These are phyloP conservation scores for Exophiala lecanii-corni DNA, from an alignment of 2,329 filamentous ascomycete genomes.

Conservation along the genomic window DNA sequence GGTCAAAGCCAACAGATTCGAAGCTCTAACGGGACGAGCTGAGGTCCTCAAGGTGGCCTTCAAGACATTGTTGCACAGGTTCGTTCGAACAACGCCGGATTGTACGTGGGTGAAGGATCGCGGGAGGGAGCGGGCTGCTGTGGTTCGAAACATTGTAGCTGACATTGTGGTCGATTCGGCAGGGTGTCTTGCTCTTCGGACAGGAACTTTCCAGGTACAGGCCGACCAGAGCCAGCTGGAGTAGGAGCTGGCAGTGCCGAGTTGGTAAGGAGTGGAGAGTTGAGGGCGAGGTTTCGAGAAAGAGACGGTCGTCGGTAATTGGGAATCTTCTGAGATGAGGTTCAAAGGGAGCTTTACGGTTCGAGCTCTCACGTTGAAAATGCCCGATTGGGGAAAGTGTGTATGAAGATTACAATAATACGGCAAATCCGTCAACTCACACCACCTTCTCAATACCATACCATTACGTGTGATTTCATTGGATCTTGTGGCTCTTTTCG, in stretches of 20 bases:
- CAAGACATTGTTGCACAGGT: constrained; percentile 38
- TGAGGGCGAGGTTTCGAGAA: too few species aligned
- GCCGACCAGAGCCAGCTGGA: constrained; percentile 21
- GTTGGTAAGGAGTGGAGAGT: constrained; percentile 22
- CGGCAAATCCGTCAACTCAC: constrained; percentile 15
- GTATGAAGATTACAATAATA: background rate
- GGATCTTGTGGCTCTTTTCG: background rate
- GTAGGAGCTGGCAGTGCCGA: constrained; percentile 17
- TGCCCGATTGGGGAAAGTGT: constrained; percentile 1
- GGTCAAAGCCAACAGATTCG: constrained; percentile 39
- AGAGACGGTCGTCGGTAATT: too few species aligned
- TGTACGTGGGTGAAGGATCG: constrained; percentile 37
- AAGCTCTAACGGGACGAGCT: constrained; percentile 35
- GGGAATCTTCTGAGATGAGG: too few species aligned
- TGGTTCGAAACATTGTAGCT: constrained; percentile 43
- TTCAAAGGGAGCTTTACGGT: constrained; percentile 9
- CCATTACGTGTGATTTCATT: constrained; percentile 1
- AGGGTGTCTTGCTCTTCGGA: too few species aligned
- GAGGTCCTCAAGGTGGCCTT: constrained; percentile 39
- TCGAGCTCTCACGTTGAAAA: background rate
- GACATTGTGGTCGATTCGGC: constrained; percentile 23
- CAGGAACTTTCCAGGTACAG: constrained; percentile 8
- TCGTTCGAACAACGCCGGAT: constrained; percentile 18
- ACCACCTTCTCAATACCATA: background rate
- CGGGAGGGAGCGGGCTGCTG: constrained; percentile 42